These are phyloP conservation scores for Akebia trifoliata DNA, from an alignment of 164 flowering plant species.

Conservation along the genomic window DNA sequence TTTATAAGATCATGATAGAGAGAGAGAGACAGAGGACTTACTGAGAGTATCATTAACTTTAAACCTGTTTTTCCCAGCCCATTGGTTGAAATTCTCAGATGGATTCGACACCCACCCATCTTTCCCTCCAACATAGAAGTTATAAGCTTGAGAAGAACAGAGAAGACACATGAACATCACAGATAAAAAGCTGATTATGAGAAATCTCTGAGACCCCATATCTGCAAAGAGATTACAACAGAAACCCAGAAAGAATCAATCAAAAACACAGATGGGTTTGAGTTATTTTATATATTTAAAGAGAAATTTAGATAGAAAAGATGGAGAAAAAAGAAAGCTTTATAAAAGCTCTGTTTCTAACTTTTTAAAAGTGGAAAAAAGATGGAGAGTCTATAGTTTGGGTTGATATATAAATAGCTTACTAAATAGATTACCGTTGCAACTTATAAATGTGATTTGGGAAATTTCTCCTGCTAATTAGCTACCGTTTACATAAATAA, in stretches of 20 bases:
- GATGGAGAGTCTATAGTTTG: too few species aligned
- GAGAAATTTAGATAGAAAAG: too few species aligned
- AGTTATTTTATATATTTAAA: neutral
- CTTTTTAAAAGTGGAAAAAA: too few species aligned
- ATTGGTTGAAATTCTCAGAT: conserved; percentile 39
- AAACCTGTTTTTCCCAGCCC: conserved; percentile 59
- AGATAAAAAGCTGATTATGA: conserved; percentile 8
- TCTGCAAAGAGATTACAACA: neutral
- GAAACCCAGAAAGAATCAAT: neutral
- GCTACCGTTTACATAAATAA: too few species aligned
- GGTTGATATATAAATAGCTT: too few species aligned
- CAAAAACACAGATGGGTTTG: neutral
- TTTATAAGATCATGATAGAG: neutral
- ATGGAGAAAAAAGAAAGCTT: too few species aligned
- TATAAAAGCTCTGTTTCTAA: too few species aligned
- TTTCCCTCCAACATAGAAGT: conserved; percentile 53
- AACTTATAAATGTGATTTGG: too few species aligned
- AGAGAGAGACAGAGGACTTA: conserved; percentile 19
- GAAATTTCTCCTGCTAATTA: too few species aligned
- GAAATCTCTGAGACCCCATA: conserved; percentile 22
- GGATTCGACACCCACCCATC: conserved; percentile 63
- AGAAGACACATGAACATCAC: conserved; percentile 18
- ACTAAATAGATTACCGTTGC: too few species aligned
- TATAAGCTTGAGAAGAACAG: conserved; percentile 27
- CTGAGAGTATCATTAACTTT: conserved; percentile 57